phyloP scores from a whole-genome alignment of 352 stramenopile genomes.

The Blastocystis sp. region DNA sequence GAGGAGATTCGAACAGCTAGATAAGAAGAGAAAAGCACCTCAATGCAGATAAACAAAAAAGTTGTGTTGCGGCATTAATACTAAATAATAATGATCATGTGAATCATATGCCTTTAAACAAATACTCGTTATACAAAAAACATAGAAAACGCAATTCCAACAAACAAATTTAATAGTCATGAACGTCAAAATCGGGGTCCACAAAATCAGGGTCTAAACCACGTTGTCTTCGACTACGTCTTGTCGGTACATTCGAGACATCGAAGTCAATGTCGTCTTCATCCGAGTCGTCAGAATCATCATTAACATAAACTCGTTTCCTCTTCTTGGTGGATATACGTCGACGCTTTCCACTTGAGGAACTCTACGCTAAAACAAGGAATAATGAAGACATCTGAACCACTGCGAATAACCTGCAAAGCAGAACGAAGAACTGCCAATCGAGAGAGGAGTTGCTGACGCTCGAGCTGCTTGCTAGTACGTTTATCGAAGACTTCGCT shows the following conservation, averaged over 20 bases:
- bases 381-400: neutral
- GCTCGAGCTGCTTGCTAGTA: slow-evolving; percentile 10
- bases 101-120: too few relatives aligned
- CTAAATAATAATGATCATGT: too few relatives aligned
- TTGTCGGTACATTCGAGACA: neutral
- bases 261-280: neutral
- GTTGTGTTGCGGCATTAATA: too few relatives aligned
- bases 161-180: slow-evolving; percentile 35
- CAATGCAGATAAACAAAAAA: too few relatives aligned
- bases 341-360: neutral
- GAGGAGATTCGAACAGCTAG: too few relatives aligned
- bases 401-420: neutral
- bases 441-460: neutral
- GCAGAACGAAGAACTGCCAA: slow-evolving; percentile 2
- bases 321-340: neutral
- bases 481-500: slow-evolving; percentile 48
- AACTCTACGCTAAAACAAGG: neutral
- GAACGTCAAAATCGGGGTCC: neutral
- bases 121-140: too few relatives aligned
- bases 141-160: neutral
- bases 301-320: neutral
- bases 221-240: slow-evolving; percentile 30
- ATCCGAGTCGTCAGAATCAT: neutral
- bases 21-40: too few relatives aligned
- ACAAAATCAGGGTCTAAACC: slow-evolving; percentile 24